These are phyloP conservation scores for Xylariaceae sp. DNA, from an alignment of 2,329 filamentous ascomycete genomes.

Conservation along the genomic window DNA sequence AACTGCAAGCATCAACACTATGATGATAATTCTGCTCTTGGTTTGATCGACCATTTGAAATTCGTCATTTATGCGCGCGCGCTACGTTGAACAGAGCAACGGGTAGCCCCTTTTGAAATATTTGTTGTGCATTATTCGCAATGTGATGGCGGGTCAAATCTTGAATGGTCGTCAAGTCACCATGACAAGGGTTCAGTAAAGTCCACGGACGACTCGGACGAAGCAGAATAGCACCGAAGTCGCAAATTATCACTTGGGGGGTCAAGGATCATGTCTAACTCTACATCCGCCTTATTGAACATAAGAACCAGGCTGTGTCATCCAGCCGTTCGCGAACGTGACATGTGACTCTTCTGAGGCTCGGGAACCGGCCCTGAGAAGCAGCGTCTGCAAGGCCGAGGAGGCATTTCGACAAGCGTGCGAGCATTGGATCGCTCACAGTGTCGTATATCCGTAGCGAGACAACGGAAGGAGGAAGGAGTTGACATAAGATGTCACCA, in stretches of 20 bases:
- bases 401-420: neutral
- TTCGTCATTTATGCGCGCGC: too few relatives aligned
- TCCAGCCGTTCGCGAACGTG: neutral
- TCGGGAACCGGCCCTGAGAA: neutral
- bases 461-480: neutral
- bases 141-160: too few relatives aligned
- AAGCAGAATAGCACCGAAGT: neutral
- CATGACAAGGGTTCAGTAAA: too few relatives aligned
- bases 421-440: neutral
- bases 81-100: too few relatives aligned
- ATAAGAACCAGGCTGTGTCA: neutral
- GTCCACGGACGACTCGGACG: neutral
- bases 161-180: too few relatives aligned
- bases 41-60: too few relatives aligned
- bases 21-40: too few relatives aligned
- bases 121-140: too few relatives aligned
- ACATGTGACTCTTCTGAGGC: neutral
- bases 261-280: neutral
- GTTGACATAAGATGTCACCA: neutral
- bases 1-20: too few relatives aligned
- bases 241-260: neutral
- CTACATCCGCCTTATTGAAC: neutral
- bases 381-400: neutral
- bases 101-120: too few relatives aligned
- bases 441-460: neutral